phyloP scores from a whole-genome alignment of 2,329 filamentous ascomycete species.

The Chrysosporium queenslandicum region DNA sequence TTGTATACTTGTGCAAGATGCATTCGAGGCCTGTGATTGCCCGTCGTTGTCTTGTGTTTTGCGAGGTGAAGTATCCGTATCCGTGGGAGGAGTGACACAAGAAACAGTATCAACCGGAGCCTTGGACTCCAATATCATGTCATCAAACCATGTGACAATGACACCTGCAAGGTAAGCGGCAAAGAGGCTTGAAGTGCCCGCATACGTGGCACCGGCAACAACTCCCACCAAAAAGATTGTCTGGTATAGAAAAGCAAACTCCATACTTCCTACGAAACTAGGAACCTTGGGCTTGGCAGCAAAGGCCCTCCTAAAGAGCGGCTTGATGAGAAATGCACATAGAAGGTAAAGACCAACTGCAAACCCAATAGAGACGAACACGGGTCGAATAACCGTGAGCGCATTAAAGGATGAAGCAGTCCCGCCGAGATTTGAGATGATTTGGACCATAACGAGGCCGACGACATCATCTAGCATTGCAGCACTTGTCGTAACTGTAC shows the following conservation, averaged over 20 bases:
- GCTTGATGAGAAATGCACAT: conserved; percentile 22
- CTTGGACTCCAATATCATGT: no score
- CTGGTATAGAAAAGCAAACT: neutral
- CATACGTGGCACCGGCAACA: conserved; percentile 43
- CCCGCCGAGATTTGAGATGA: conserved; percentile 56
- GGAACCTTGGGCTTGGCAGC: neutral
- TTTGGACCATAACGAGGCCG: conserved; percentile 64
- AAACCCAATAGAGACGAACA: conserved; percentile 29
- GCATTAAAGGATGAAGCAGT: conserved; percentile 15
- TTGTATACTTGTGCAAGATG: no score
- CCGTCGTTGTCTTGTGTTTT: neutral
- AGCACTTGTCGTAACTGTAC: conserved; percentile 56
- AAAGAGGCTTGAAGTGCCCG: conserved; percentile 48
- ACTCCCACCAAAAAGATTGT: conserved; percentile 36
- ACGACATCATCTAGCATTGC: conserved; percentile 77
- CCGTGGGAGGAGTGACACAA: no score
- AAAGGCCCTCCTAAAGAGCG: conserved; percentile 2
- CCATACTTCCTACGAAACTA: neutral
- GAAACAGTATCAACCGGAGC: no score
- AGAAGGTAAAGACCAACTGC: conserved; percentile 19
- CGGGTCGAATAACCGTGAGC: conserved; percentile 42
- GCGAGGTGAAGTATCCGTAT: no score
- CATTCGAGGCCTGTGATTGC: neutral
- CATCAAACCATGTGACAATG: conserved; percentile 34
- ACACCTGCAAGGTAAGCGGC: conserved; percentile 50